Conservation (phyloP, 129 eudicot genomes). For the Artemisia tridentata region DNA sequence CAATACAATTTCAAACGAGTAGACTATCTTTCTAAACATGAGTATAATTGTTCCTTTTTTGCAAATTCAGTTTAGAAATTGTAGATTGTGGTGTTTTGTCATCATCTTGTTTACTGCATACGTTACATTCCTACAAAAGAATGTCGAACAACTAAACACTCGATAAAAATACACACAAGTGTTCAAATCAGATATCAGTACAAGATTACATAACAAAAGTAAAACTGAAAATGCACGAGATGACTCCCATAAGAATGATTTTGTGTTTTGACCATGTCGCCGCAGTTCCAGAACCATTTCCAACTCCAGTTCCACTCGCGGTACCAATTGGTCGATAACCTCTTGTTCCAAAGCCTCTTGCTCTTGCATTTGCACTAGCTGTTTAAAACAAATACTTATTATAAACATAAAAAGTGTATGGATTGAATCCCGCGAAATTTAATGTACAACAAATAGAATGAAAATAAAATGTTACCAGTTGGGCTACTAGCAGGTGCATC, state of each 20-base stretch:
- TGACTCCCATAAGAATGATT: constrained; percentile 28
- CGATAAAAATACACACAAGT: constrained; percentile 19
- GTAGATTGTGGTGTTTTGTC: too few relatives aligned
- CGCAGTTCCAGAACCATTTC: neutral
- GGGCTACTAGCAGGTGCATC: constrained; percentile 35
- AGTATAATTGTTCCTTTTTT: too few relatives aligned
- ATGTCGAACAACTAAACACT: neutral
- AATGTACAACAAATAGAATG: neutral
- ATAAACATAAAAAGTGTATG: neutral
- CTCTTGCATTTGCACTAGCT: constrained; percentile 28
- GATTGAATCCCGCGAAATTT: neutral
- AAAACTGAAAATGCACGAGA: constrained; percentile 27
- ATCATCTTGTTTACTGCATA: too few relatives aligned
- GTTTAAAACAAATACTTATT: neutral
- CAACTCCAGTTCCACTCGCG: neutral
- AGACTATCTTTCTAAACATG: too few relatives aligned
- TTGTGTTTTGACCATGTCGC: constrained; percentile 19
- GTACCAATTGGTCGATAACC: constrained; percentile 16
- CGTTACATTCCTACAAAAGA: too few relatives aligned
- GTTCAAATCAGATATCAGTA: constrained; percentile 23
- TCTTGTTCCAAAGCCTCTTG: constrained; percentile 15
- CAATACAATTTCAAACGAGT: too few relatives aligned
- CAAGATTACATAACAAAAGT: constrained; percentile 28
- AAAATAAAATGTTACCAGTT: constrained; percentile 32
- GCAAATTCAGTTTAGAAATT: too few relatives aligned